Conservation (phyloP, 129 eudicot species). For the Solidago caesia region DNA sequence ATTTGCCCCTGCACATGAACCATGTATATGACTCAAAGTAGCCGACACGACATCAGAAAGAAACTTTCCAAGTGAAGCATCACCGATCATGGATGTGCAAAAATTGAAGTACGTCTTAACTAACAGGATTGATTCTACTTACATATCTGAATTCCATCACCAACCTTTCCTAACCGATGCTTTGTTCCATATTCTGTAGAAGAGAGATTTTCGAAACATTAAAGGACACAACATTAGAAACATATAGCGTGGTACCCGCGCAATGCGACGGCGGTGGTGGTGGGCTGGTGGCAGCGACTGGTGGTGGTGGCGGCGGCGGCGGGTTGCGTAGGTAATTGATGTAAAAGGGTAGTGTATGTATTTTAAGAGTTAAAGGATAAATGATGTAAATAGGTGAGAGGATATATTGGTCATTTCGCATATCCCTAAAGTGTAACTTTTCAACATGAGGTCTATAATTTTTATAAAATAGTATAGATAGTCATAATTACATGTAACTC, state of each 20-base stretch:
- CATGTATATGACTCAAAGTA: conserved; percentile 7
- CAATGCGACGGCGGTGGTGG: too few species aligned
- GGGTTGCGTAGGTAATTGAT: too few species aligned
- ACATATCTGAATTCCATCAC: conserved; percentile 88
- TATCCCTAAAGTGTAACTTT: too few species aligned
- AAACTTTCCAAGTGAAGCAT: not conserved
- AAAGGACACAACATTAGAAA: conserved; percentile 4
- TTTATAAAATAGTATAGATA: too few species aligned
- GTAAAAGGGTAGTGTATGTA: too few species aligned
- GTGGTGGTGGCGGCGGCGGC: too few species aligned
- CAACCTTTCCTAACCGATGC: conserved; percentile 72
- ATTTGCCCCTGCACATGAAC: conserved; percentile 65
- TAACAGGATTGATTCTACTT: conserved; percentile 36
- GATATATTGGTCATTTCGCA: too few species aligned
- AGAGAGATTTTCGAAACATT: not conserved
- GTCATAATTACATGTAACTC: not conserved
- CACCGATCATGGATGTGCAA: not conserved
- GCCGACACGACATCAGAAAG: not conserved
- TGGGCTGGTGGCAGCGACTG: too few species aligned
- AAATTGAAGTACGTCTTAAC: not conserved
- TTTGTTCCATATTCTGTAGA: conserved; percentile 83
- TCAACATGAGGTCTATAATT: too few species aligned
- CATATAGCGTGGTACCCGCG: too few species aligned
- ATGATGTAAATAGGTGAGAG: too few species aligned
- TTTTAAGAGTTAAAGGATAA: too few species aligned